phyloP scores from a whole-genome alignment of 768 basidiomycete species.

The Paxillus ammoniavirescens region DNA sequence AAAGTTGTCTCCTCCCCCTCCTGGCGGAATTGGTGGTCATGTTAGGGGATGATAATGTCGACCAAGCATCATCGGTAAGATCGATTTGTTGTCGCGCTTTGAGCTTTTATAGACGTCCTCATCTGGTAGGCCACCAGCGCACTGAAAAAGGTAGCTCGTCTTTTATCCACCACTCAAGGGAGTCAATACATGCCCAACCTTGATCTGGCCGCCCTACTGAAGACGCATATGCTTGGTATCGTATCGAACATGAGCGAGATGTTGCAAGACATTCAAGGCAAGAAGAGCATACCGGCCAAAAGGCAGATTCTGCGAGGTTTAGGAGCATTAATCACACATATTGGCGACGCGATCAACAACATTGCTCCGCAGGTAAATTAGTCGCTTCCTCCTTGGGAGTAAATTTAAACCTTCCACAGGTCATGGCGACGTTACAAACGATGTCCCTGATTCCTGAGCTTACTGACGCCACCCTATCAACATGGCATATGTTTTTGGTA shows the following conservation, averaged over 20 bases:
- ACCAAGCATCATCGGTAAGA: slow-evolving; percentile 45
- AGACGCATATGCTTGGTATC: slow-evolving; percentile 78
- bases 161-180: slow-evolving; percentile 24
- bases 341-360: slow-evolving; percentile 69
- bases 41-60: slow-evolving; percentile 66
- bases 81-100: background rate
- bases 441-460: slow-evolving; percentile 76
- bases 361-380: slow-evolving; percentile 82
- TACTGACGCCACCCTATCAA: slow-evolving; percentile 72
- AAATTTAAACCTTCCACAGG: slow-evolving; percentile 43
- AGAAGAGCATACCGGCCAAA: slow-evolving; percentile 67
- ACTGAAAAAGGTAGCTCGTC: slow-evolving; percentile 42
- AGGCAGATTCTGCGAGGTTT: slow-evolving; percentile 77
- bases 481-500: slow-evolving; percentile 77
- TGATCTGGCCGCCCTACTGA: slow-evolving; percentile 60
- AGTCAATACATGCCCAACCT: slow-evolving; percentile 28
- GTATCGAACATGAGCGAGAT: slow-evolving; percentile 84
- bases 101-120: slow-evolving; percentile 38
- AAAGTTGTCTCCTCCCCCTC: slow-evolving; percentile 65
- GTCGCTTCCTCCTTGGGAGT: background rate
- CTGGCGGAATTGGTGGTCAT: slow-evolving; percentile 74
- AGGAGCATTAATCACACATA: slow-evolving; percentile 63
- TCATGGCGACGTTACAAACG: slow-evolving; percentile 95
- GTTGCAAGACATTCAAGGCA: slow-evolving; percentile 81
- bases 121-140: slow-evolving; percentile 47